Evolutionary conservation across 345 rosid species (phyloP).

Genomic region (sweet orange (Citrus sinensis)): DVS_A1.0 CM039162.1:5552001-5552500

Average conservation of each 20-base stretch:
- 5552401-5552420: conserved; percentile 6
- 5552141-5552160: neutral
- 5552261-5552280: conserved; percentile 28
- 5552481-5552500: neutral
- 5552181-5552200: conserved; percentile 2
- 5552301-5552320: conserved; percentile 31
- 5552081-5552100: neutral
- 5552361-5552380: conserved; percentile 31
- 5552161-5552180: conserved; percentile 3
- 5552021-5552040: conserved; percentile 16
- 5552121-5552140: conserved; percentile 3
- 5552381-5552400: neutral
- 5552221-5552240: conserved; percentile 10
- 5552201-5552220: neutral
- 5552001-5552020: conserved; percentile 19
- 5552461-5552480: neutral
- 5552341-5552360: conserved; percentile 28
- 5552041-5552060: neutral
- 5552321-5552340: conserved; percentile 47
- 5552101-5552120: neutral
- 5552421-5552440: neutral
- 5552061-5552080: neutral
- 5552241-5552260: conserved; percentile 45
- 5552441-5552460: neutral
- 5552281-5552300: conserved; percentile 31